Percentiles rank a stretch among this genome's conserved stretches.
These are phyloP conservation scores for Avena atlantica DNA, from an alignment of 176 grass and related monocot species.

Conservation along the genomic window DNA sequence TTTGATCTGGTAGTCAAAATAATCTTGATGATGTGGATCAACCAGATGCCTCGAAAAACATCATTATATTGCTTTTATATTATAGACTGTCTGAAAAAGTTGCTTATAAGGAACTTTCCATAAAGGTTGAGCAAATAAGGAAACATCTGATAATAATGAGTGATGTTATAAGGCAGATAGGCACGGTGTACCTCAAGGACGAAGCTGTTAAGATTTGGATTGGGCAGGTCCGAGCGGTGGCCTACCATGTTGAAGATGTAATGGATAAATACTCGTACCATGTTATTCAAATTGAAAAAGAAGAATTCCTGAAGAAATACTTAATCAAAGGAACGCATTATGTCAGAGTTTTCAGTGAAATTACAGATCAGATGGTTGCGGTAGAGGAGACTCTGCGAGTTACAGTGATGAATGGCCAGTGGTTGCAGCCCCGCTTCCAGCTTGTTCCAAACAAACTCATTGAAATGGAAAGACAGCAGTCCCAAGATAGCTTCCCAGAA, in stretches of 20 bases:
- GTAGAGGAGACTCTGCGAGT: not conserved
- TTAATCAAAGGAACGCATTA: not conserved
- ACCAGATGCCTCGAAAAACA: too few relatives aligned
- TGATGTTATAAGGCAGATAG: slow-evolving; percentile 2
- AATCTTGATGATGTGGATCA: too few relatives aligned
- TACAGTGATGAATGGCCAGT: not conserved
- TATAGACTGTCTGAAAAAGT: not conserved
- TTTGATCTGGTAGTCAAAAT: too few relatives aligned
- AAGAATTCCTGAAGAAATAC: not conserved
- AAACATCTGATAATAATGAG: not conserved
- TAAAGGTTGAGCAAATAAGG: not conserved
- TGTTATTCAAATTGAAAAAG: not conserved
- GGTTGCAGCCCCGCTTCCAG: not conserved
- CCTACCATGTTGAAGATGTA: not conserved
- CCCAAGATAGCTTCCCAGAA: not conserved
- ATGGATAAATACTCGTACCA: slow-evolving; percentile 31
- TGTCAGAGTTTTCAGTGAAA: not conserved
- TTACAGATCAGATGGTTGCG: not conserved
- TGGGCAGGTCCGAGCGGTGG: not conserved
- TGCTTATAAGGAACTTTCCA: not conserved
- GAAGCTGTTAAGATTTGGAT: not conserved
- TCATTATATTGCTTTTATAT: too few relatives aligned
- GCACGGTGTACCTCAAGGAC: not conserved
- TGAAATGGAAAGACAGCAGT: not conserved
- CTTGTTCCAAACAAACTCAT: not conserved